phyloP scores from a whole-genome alignment of 495 filamentous ascomycete genomes.

The Xylaria cubensis region DNA sequence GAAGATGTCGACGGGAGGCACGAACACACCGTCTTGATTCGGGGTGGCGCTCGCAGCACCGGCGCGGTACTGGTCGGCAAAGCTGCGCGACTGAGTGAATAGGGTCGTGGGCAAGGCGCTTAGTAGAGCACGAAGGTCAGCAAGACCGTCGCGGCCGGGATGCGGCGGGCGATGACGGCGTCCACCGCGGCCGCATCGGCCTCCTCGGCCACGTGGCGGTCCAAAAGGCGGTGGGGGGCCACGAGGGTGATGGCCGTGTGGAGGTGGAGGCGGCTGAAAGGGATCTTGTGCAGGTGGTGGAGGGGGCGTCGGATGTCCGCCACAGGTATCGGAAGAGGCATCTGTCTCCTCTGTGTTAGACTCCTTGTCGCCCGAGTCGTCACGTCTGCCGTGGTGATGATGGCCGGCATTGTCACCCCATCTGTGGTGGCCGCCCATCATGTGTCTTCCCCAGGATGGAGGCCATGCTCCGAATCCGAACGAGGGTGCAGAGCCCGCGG shows the following conservation, averaged over 20 bases:
- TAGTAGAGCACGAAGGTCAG: constrained; percentile 52
- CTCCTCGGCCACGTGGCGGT: constrained; percentile 35
- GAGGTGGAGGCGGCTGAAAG: constrained; percentile 16
- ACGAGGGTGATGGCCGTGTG: constrained; percentile 19
- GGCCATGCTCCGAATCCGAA: constrained; percentile 33
- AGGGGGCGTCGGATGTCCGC: constrained; percentile 23
- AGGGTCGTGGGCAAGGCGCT: constrained; percentile 48
- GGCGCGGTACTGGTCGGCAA: constrained; percentile 40
- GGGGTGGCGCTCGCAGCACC: constrained; percentile 25
- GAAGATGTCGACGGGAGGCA: constrained; percentile 75
- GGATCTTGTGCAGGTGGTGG: constrained; percentile 26
- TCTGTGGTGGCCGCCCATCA: constrained; percentile 18
- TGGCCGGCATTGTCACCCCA: constrained; percentile 28
- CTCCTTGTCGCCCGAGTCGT: constrained; percentile 21
- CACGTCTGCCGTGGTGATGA: constrained; percentile 23
- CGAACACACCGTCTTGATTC: constrained; percentile 57
- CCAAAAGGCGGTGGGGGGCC: constrained; percentile 31
- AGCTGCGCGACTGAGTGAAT: constrained; percentile 49
- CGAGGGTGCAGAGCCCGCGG: not conserved
- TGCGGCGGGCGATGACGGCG: constrained; percentile 26
- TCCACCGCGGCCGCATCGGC: constrained; percentile 31
- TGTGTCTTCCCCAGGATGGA: constrained; percentile 20
- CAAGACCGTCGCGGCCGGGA: constrained; percentile 34
- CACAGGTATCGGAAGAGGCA: constrained; percentile 32
- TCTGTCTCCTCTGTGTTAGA: constrained; percentile 26